These are phyloP conservation scores for Chenopodium album DNA, from an alignment of 148 eudicot genomes.

Conservation along the genomic window DNA sequence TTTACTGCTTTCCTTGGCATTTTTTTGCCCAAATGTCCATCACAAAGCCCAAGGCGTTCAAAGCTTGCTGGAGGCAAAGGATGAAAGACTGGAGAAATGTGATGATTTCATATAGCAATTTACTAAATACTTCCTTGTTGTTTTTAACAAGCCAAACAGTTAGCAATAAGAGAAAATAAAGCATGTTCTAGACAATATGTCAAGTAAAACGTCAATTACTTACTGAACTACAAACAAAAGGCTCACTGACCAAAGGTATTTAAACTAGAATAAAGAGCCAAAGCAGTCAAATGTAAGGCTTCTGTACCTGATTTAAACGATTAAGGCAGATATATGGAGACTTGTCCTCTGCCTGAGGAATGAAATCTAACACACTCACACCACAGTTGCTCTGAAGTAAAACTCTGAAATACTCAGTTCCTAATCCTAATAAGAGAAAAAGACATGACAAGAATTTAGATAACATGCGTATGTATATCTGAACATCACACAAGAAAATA, in stretches of 20 bases:
- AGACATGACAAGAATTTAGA: constrained; percentile 12
- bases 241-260: not conserved
- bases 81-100: not conserved
- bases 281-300: not conserved
- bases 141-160: not conserved
- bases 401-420: constrained; percentile 88
- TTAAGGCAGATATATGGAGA: constrained; percentile 75
- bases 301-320: constrained; percentile 91
- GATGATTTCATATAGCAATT: not conserved
- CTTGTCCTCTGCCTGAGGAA: constrained; percentile 57
- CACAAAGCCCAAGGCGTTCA: not conserved
- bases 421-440: constrained; percentile 55
- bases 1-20: not conserved
- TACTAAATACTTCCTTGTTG: not conserved
- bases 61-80: not conserved
- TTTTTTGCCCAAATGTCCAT: not conserved
- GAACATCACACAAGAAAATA: constrained; percentile 1
- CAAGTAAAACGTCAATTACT: not conserved
- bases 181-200: not conserved
- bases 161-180: not conserved
- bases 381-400: constrained; percentile 98
- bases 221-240: not conserved
- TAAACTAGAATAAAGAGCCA: not conserved
- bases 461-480: not conserved
- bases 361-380: constrained; percentile 89